Percentiles rank a stretch among this genome's conserved stretches.
phyloP scores from a whole-genome alignment of 768 basidiomycete genomes.

The Pulveroboletus sp. region DNA sequence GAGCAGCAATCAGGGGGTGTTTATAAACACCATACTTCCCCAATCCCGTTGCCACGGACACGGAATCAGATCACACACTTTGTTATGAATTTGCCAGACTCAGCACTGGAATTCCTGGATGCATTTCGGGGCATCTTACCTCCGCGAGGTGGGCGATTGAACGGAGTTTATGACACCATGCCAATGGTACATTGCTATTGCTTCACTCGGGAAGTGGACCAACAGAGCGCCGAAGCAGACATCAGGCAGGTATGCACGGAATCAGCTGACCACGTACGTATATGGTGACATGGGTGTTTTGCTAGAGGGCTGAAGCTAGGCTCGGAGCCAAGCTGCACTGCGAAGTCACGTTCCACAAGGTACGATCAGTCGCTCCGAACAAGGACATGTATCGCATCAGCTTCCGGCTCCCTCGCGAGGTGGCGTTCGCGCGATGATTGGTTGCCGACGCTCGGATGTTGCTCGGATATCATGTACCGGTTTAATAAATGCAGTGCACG shows the following conservation, averaged over 20 bases:
- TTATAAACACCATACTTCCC: constrained; percentile 3
- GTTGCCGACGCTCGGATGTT: not conserved
- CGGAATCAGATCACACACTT: constrained; percentile 74
- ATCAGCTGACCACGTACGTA: not conserved
- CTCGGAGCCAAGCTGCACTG: constrained; percentile 53
- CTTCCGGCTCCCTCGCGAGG: constrained; percentile 62
- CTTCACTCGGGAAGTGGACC: constrained; percentile 83
- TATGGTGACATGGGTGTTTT: constrained; percentile 17
- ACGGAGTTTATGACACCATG: constrained; percentile 50
- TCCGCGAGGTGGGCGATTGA: constrained; percentile 41
- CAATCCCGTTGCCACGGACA: constrained; percentile 38
- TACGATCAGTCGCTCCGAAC: constrained; percentile 90
- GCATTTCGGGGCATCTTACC: constrained; percentile 76
- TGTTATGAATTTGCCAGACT: constrained; percentile 97
- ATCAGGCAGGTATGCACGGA: constrained; percentile 65
- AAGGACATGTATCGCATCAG: constrained; percentile 98
- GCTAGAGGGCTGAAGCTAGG: constrained; percentile 67
- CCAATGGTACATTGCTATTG: constrained; percentile 96
- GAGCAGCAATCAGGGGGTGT: constrained; percentile 12
- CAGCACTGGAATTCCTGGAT: constrained; percentile 85
- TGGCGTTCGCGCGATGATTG: constrained; percentile 32
- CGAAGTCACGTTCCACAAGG: constrained; percentile 60
- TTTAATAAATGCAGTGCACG: constrained; percentile 29
- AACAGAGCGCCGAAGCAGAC: constrained; percentile 64
- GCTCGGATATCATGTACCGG: constrained; percentile 1